phyloP scores from a whole-genome alignment of 1,284 basidiomycete species.

The Rhodotorula sp. region DNA sequence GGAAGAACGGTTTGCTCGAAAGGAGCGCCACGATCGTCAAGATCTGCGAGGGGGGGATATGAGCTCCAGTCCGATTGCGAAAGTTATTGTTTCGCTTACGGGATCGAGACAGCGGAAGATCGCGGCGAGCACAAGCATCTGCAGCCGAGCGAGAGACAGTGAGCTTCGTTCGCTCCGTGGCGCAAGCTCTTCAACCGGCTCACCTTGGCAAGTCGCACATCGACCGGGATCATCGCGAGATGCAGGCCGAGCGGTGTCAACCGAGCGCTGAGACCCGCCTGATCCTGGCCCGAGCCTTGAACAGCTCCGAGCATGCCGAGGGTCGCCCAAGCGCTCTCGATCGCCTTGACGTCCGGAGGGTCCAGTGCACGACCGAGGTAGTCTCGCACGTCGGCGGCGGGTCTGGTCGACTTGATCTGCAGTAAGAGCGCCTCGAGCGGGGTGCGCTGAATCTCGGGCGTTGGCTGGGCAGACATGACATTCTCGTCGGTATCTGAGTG shows the following conservation, averaged over 20 bases:
- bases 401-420: slow-evolving; percentile 77
- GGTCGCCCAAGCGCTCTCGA: slow-evolving; percentile 74
- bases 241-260: slow-evolving; percentile 82
- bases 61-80: neutral
- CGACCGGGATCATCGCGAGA: slow-evolving; percentile 78
- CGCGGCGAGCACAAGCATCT: slow-evolving; percentile 82
- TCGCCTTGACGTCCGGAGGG: slow-evolving; percentile 72
- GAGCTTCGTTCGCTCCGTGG: too few species aligned
- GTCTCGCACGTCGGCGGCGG: slow-evolving; percentile 75
- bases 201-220: slow-evolving; percentile 84
- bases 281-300: slow-evolving; percentile 54
- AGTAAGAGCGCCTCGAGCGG: slow-evolving; percentile 81
- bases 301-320: slow-evolving; percentile 79
- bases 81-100: slow-evolving; percentile 24
- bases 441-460: slow-evolving; percentile 86
- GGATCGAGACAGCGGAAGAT: slow-evolving; percentile 74
- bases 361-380: slow-evolving; percentile 71
- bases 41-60: slow-evolving; percentile 52
- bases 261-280: slow-evolving; percentile 41
- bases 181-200: slow-evolving; percentile 2
- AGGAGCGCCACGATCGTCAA: slow-evolving; percentile 80
- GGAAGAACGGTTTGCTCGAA: slow-evolving; percentile 83
- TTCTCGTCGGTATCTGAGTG: slow-evolving; percentile 63
- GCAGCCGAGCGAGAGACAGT: neutral
- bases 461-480: slow-evolving; percentile 69